A percentile compares a stretch with the other conserved stretches of the same genome.
Conservation (phyloP, 768 basidiomycete genomes). For the Exsudoporus frostii region DNA sequence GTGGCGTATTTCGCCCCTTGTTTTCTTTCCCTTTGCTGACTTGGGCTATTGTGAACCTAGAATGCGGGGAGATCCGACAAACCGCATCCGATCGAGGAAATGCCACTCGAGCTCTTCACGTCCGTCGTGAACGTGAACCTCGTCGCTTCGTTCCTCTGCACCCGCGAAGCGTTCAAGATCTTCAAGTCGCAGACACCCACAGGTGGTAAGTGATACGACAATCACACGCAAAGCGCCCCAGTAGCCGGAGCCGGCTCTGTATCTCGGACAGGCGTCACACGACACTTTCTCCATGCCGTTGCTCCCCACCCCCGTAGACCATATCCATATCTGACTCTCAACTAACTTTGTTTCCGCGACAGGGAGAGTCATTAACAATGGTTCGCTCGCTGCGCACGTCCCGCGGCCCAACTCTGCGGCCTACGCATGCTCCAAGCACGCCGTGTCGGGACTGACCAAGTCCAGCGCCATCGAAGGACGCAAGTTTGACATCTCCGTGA, state of each 20-base stretch:
- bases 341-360: background rate
- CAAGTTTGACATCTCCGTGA: conserved; percentile 66
- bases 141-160: conserved; percentile 70
- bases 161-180: conserved; percentile 65
- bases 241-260: too few species aligned
- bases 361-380: conserved; percentile 86
- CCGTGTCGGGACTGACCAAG: conserved; percentile 73
- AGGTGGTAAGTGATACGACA: conserved; percentile 49
- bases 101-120: conserved; percentile 59
- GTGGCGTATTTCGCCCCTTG: too few species aligned
- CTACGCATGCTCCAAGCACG: conserved; percentile 81
- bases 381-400: conserved; percentile 68
- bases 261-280: background rate
- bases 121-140: conserved; percentile 71
- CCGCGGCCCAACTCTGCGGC: conserved; percentile 62
- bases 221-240: background rate
- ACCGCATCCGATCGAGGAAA: conserved; percentile 53
- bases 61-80: conserved; percentile 68
- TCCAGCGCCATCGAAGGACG: conserved; percentile 76
- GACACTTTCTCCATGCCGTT: background rate
- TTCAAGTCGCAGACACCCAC: conserved; percentile 73
- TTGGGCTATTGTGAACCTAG: conserved; percentile 34
- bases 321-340: background rate
- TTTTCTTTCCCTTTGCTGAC: background rate
- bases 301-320: background rate